These are phyloP conservation scores for Brassica carinata DNA, from an alignment of 345 rosid genomes.

Conservation along the genomic window DNA sequence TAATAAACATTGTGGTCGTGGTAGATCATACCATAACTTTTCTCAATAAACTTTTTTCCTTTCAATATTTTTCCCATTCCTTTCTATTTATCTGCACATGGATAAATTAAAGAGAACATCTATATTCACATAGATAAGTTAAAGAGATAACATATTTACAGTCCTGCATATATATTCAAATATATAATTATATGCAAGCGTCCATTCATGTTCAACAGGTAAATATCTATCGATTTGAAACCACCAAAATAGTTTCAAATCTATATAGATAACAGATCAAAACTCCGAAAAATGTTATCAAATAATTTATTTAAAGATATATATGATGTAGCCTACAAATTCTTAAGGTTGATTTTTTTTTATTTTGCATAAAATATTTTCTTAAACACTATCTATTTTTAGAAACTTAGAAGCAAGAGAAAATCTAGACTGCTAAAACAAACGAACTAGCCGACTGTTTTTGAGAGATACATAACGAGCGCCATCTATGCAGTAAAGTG, in stretches of 20 bases:
- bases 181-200: background rate
- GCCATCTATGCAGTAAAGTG: background rate
- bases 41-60: background rate
- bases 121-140: background rate
- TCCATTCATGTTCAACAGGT: background rate
- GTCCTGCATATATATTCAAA: background rate
- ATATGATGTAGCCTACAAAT: background rate
- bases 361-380: background rate
- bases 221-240: background rate
- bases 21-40: background rate
- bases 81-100: background rate
- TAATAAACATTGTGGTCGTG: background rate
- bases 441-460: background rate
- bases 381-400: background rate
- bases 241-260: background rate
- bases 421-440: background rate
- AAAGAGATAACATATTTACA: background rate
- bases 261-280: background rate
- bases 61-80: background rate
- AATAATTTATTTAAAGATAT: background rate
- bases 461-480: background rate
- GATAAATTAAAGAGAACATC: background rate
- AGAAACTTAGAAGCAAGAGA: background rate
- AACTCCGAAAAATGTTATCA: background rate
- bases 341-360: background rate